These are phyloP conservation scores for Boletus eberwhitei DNA, from an alignment of 768 basidiomycete species.

Conservation along the genomic window DNA sequence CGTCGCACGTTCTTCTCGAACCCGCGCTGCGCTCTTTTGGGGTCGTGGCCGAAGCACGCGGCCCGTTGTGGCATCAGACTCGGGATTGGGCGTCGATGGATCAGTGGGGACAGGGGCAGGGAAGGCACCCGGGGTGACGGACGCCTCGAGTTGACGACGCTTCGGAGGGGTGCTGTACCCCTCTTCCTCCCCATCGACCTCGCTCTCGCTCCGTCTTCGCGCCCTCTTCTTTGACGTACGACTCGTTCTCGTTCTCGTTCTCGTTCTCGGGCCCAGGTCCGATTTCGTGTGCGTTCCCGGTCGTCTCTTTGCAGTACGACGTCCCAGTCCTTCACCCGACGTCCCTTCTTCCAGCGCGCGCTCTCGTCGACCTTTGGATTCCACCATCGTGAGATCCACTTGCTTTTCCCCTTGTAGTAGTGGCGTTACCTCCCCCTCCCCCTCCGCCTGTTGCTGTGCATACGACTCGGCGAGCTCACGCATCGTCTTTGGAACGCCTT, in stretches of 20 bases:
- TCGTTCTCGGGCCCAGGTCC: not conserved
- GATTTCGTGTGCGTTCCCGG: not conserved
- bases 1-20: constrained; percentile 45
- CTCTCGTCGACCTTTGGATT: not conserved
- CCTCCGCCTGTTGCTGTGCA: not conserved
- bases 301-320: constrained; percentile 4
- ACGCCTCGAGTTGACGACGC: constrained; percentile 29
- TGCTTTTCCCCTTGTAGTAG: constrained; percentile 17
- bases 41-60: constrained; percentile 59
- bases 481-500: constrained; percentile 55
- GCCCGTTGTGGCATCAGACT: constrained; percentile 29
- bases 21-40: constrained; percentile 48
- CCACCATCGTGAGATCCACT: not conserved
- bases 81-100: constrained; percentile 1
- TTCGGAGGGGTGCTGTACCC: constrained; percentile 24
- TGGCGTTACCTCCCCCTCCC: constrained; percentile 13
- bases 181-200: constrained; percentile 18
- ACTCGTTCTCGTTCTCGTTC: constrained; percentile 6
- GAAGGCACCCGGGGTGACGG: constrained; percentile 2
- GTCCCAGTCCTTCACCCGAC: constrained; percentile 7
- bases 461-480: constrained; percentile 52
- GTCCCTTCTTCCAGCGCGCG: constrained; percentile 2
- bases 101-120: not conserved
- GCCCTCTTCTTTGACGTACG: constrained; percentile 25
- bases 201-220: constrained; percentile 24